Base-by-base conservation (phyloP, 2,329 filamentous ascomycete species). In the Aspergillus sp. region DNA sequence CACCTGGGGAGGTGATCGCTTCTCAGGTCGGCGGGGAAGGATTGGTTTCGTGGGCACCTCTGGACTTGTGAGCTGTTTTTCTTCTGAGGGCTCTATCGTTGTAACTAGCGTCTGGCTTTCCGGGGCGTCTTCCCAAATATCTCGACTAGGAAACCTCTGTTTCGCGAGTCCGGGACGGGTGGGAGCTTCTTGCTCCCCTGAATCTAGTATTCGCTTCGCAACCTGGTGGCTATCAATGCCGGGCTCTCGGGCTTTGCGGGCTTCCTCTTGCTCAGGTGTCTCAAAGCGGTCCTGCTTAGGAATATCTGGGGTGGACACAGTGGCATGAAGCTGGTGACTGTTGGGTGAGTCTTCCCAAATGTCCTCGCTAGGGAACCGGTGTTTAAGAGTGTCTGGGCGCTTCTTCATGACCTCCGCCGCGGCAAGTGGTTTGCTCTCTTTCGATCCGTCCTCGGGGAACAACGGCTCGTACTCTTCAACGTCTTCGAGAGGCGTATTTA, bases 301-400 rank as follows among this genome's bases (percentile, higher is more conserved):
- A 33, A 83, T 69, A 67, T 92, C 90, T 1, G 92, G 92, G 0
- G 91, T 95, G 3, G 89, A 90, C 7, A 98, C 93, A 59, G 90
- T 92, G 3, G 93, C 87, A 35, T 83, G 79, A 49, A 85, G 86
- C 68, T 95, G 87, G 52, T 91, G 81, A 75, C 92, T 96, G 69
- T 87, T 89, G 4, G 96, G 95, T 0, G 91, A 89, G 73, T 99
- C 96, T 77, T 99, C 95, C 95, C 95, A 99, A 41, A 98, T 86
- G 72, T 99, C 95, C 72, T 93, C 90, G 73, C 93, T 97, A 1
- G 95, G 95, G 75, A 99, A 99, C 61, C 89, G 88, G 62, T 86
- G 84, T 60, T 82, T 78, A 62, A 85, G 81, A 55, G 79, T 61
- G 40, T 82, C 79, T 5, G 80, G 77, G 39, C 80, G 78, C 56